Evolutionary conservation across 1,139 yeast species (phyloP), one percentile per base, ranked within the genome.

Genomic region (Lodderomyces margitis): DNA sequence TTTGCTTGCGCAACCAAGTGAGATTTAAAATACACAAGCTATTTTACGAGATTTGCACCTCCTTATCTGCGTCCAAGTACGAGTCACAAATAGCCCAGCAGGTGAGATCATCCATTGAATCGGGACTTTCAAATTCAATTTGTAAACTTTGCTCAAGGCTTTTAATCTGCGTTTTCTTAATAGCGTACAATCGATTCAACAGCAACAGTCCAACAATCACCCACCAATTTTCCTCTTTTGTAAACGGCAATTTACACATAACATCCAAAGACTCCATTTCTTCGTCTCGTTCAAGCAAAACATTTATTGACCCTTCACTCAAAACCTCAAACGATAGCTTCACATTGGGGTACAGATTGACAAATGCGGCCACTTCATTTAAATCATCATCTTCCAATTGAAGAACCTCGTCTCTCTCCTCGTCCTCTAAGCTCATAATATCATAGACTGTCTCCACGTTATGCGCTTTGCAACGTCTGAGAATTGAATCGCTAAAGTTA

Each of bases 31-130:
- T 21, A 9, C 37, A 21, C n/a, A 8, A 21, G 10, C 10, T 25
- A 11, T 3, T 11, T 28, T 28, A 28, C 14, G 32, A 28, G 5
- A 28, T 28, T 15, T 28, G 32, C 19, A 28, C 73, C 62, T 91
- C 96, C 58, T 87, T 87, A 58, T 92, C 98, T 2, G 89, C 95
- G 57, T 89, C 98, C 23, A 87, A 54, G 56, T 91, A 92, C 0
- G 95, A 83, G 56, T 91, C 98, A 62, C 97, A 86, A 62, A 91
- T 77, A 55, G 92, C 83, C 95, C 95, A 91, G 2, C 88, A 65
- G 0, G 82, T 78, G 32, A 89, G 62, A 10, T 72, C 60, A 6
- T 64, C 59, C 0, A 96, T 96, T 3, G 74, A 60, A 3, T 64
- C 70, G 0, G 89, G 83, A 15, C 87, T 58, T 0, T 80, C 68